Conservation (phyloP, 768 basidiomycete genomes). For the Rhizopogon vulgaris region DNA sequence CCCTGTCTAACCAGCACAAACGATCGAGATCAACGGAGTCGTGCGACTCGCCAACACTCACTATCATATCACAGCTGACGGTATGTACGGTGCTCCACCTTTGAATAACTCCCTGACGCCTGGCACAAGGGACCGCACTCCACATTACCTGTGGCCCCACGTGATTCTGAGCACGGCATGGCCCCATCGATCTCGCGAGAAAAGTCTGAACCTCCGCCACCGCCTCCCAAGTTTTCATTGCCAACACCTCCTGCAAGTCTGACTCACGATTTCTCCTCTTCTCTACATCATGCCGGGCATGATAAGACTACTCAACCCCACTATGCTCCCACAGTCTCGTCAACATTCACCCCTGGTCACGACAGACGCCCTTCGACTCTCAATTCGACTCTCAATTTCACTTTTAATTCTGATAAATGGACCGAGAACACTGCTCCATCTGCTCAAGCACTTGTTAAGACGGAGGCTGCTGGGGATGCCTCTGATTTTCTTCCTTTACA, state of each 20-base stretch:
- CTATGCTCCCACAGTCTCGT: conserved; percentile 19
- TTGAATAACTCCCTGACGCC: conserved; percentile 1
- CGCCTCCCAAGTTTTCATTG: conserved; percentile 21
- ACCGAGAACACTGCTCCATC: conserved; percentile 18
- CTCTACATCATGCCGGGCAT: conserved; percentile 8
- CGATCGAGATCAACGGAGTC: conserved; percentile 26
- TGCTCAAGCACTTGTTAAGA: conserved; percentile 16
- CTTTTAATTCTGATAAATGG: conserved; percentile 25
- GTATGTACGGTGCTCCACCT: conserved; percentile 12
- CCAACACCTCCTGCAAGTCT: conserved; percentile 24
- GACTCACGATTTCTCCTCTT: conserved; percentile 17
- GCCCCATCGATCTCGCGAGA: conserved; percentile 13
- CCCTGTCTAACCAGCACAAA: conserved; percentile 33
- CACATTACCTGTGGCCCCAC: conserved; percentile 16
- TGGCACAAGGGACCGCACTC: conserved; percentile 18
- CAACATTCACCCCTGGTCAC: conserved; percentile 23
- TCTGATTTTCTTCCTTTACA: conserved; percentile 6
- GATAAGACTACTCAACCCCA: conserved; percentile 16
- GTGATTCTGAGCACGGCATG: conserved; percentile 13
- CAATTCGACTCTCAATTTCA: conserved; percentile 1
- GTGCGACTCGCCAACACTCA: conserved; percentile 24
- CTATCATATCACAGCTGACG: conserved; percentile 16
- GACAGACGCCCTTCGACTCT: conserved; percentile 22
- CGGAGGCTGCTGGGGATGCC: conserved; percentile 16
- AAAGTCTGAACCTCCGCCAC: conserved; percentile 12